Evolutionary conservation across 345 rosid genomes (phyloP), one percentile per base, ranked within the genome.

Genomic region (Excoecaria agallocha): DNA sequence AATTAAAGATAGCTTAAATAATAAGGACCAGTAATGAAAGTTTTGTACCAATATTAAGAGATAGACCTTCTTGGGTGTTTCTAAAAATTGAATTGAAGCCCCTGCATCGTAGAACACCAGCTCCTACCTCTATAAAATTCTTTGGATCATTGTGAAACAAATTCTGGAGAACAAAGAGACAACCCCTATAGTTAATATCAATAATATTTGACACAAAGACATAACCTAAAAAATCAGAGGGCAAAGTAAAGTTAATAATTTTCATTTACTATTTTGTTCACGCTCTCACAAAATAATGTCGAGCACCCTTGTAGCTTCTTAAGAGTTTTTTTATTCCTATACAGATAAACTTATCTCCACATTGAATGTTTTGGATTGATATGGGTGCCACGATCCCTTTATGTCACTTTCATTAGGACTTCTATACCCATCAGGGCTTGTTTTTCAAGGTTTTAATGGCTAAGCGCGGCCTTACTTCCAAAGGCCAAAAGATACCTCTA

Each of bases 111-210:
- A 92, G 70, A 49, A 92, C 95, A 74, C 93, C 92, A 55, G 93
- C 97, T 59, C 97, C 97, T 41, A 94, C 85, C n/a, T 80, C 87
- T 30, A 85, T 86, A 81, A 88, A 91, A 58, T 91, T 92, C 19
- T 51, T 85, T 13, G 91, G 89, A 70, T 92, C 92, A 63, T 90
- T 87, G 56, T 86, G 93, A 77, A 94, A 94, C 74, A 88, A 94
- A 0, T 96, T 92, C 65, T 94, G 97, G 16, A 93, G 89, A 46
- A 92, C 98, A 71, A 94, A 91, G 38, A 94, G 93, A 82, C 99
- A 95, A 64, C 98, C 97, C 82, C 98, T 95, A 77, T 72, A 82
- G 75, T 38, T 69, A 59, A n/a, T 68, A 78, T 12, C 1, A 12
- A 41, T n/a, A 20, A 59, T 68, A 54, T 64, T 11, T 48, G 39